These are phyloP conservation scores for Leccinum pachyderme DNA, from an alignment of 1,284 basidiomycete species.

Conservation along the genomic window DNA sequence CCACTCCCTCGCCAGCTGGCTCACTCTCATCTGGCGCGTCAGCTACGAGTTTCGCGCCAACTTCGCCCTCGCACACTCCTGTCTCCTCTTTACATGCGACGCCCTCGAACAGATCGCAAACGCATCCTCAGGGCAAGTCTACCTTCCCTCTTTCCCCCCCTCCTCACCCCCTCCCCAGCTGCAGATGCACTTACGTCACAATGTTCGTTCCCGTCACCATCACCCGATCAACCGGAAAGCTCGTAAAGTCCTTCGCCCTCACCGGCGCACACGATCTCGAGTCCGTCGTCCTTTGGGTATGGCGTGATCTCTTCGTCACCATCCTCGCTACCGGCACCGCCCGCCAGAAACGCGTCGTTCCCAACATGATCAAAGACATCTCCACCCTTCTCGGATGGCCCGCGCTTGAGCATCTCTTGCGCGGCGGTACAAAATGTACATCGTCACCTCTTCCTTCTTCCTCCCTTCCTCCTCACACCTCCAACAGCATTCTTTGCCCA, in stretches of 20 bases:
- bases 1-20: conserved; percentile 52
- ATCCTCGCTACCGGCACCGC: conserved; percentile 43
- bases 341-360: conserved; percentile 39
- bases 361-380: conserved; percentile 57
- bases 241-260: conserved; percentile 51
- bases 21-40: conserved; percentile 58
- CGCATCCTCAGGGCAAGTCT: conserved; percentile 44
- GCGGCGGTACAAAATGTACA: conserved; percentile 48
- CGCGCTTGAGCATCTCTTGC: conserved; percentile 49
- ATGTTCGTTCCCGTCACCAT: conserved; percentile 48
- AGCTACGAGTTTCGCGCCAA: conserved; percentile 55
- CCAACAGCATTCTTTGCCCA: conserved; percentile 20
- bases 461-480: conserved; percentile 4
- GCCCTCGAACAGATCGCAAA: conserved; percentile 45
- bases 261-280: conserved; percentile 49
- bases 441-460: neutral
- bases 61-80: conserved; percentile 52
- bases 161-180: conserved; percentile 13
- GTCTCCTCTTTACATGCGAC: conserved; percentile 50
- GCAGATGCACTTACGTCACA: conserved; percentile 37
- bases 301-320: conserved; percentile 62
- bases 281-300: conserved; percentile 57
- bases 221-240: conserved; percentile 39
- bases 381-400: conserved; percentile 48
- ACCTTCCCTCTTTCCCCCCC: conserved; percentile 3